Conservation (phyloP, 805 yeast genomes). For the Pachysolen tannophilus region DNA sequence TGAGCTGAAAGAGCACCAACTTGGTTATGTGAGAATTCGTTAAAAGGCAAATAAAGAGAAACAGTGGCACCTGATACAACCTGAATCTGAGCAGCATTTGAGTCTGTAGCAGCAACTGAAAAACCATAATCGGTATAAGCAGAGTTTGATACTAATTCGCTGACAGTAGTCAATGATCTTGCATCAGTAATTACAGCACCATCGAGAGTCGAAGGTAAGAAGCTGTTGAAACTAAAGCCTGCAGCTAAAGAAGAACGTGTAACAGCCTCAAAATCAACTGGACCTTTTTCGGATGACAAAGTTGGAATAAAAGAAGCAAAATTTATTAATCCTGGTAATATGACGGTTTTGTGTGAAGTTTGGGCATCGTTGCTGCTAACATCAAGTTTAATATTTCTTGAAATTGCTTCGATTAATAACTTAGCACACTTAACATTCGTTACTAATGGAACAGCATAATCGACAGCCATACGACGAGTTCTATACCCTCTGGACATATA, state of each 20-base stretch:
- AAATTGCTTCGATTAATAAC: constrained; percentile 87
- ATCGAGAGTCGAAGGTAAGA: constrained; percentile 61
- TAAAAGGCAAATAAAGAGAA: constrained; percentile 75
- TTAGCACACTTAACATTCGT: constrained; percentile 98
- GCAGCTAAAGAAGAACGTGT: constrained; percentile 68
- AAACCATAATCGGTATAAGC: constrained; percentile 79
- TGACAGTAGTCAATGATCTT: constrained; percentile 57
- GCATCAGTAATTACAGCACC: constrained; percentile 62
- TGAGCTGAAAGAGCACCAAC: constrained; percentile 76
- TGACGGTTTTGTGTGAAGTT: constrained; percentile 76
- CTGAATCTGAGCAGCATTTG: constrained; percentile 54
- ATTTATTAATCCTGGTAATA: constrained; percentile 82
- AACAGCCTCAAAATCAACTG: constrained; percentile 54
- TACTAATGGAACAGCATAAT: constrained; percentile 93
- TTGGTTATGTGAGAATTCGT: constrained; percentile 57
- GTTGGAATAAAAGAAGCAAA: constrained; percentile 74
- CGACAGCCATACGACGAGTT: constrained; percentile 99
- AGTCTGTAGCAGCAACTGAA: constrained; percentile 73
- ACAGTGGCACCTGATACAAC: constrained; percentile 63
- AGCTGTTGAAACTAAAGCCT: constrained; percentile 82
- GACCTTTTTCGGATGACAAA: constrained; percentile 35
- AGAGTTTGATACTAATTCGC: constrained; percentile 42
- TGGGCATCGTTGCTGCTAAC: constrained; percentile 80
- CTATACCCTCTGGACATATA: constrained; percentile 96
- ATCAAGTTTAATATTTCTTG: constrained; percentile 60